Percentiles rank a stretch among this genome's conserved stretches.
phyloP scores from a whole-genome alignment of 176 grass and related monocot genomes.

The Areca catechu region DNA sequence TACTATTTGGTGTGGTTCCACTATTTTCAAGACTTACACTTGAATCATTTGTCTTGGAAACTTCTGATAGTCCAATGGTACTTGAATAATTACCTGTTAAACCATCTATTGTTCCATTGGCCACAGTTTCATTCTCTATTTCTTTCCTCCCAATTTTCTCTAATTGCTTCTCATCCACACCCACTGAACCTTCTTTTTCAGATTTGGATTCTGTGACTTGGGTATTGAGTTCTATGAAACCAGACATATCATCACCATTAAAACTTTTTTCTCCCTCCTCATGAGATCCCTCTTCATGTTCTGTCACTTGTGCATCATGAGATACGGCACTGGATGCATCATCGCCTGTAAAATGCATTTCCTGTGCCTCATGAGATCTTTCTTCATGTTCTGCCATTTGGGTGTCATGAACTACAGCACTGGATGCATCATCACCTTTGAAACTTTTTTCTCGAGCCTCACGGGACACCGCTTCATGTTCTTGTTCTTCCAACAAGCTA shows the following conservation, averaged over 20 bases:
- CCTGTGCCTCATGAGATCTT: constrained; percentile 43
- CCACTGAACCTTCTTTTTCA: not conserved
- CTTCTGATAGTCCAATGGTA: not conserved
- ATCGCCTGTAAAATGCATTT: constrained; percentile 19
- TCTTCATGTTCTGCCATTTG: constrained; percentile 30
- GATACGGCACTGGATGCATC: constrained; percentile 2
- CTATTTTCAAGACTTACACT: not conserved
- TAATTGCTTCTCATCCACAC: not conserved
- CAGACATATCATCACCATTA: constrained; percentile 17
- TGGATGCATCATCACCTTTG: constrained; percentile 49
- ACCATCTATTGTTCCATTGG: constrained; percentile 2
- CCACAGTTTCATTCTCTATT: not conserved
- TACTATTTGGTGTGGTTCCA: not conserved
- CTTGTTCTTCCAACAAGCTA: not conserved
- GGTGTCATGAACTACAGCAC: constrained; percentile 35
- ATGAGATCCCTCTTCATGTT: constrained; percentile 13
- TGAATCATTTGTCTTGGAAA: not conserved
- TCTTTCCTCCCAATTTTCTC: not conserved
- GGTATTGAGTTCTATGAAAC: constrained; percentile 11
- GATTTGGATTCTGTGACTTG: constrained; percentile 6
- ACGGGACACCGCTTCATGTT: constrained; percentile 3
- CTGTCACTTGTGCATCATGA: not conserved
- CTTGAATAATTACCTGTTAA: constrained; percentile 1
- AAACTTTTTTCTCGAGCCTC: constrained; percentile 29
- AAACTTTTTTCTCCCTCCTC: constrained; percentile 26